A percentile compares a stretch with the other conserved stretches of the same genome.
Conservation (phyloP, 306 rosid genomes). For the Astragalus glycyphyllos region DNA sequence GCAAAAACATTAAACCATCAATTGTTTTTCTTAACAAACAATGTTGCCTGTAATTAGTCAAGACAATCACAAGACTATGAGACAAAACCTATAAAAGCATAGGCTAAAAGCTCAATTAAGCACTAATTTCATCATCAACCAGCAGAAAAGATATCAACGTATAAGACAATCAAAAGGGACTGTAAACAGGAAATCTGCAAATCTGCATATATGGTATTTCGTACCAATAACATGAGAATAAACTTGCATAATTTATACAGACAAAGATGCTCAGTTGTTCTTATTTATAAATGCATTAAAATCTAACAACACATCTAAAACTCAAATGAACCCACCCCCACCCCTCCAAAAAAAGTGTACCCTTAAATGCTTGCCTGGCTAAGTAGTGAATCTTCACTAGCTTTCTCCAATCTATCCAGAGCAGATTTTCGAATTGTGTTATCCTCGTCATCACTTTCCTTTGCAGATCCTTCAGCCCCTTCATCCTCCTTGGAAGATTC, state of each 20-base stretch:
- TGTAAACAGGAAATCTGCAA: slow-evolving; percentile 22
- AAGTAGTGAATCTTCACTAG: slow-evolving; percentile 80
- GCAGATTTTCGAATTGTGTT: slow-evolving; percentile 66
- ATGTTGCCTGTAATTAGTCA: slow-evolving; percentile 15
- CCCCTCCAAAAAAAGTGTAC: background rate
- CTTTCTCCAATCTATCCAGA: slow-evolving; percentile 88
- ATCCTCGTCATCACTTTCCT: slow-evolving; percentile 61
- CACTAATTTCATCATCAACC: slow-evolving; percentile 14
- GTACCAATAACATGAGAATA: slow-evolving; percentile 22
- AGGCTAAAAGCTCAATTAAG: slow-evolving; percentile 26
- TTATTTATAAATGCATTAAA: slow-evolving; percentile 23
- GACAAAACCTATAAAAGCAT: slow-evolving; percentile 15
- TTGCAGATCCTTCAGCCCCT: slow-evolving; percentile 55
- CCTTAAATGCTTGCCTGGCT: slow-evolving; percentile 73
- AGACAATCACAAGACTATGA: slow-evolving; percentile 7
- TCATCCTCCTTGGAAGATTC: slow-evolving; percentile 65
- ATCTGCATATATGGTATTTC: slow-evolving; percentile 18
- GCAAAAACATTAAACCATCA: slow-evolving; percentile 10
- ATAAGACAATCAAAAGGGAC: slow-evolving; percentile 15
- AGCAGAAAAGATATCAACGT: slow-evolving; percentile 16
- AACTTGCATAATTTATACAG: slow-evolving; percentile 3
- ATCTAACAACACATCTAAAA: background rate
- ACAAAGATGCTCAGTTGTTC: slow-evolving; percentile 25
- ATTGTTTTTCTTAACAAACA: slow-evolving; percentile 17
- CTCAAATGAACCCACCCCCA: background rate